A percentile compares a stretch with the other conserved stretches of the same genome.
Evolutionary conservation across 1,284 basidiomycete genomes (phyloP).

Genomic region (Thelephora terrestris): DNA sequence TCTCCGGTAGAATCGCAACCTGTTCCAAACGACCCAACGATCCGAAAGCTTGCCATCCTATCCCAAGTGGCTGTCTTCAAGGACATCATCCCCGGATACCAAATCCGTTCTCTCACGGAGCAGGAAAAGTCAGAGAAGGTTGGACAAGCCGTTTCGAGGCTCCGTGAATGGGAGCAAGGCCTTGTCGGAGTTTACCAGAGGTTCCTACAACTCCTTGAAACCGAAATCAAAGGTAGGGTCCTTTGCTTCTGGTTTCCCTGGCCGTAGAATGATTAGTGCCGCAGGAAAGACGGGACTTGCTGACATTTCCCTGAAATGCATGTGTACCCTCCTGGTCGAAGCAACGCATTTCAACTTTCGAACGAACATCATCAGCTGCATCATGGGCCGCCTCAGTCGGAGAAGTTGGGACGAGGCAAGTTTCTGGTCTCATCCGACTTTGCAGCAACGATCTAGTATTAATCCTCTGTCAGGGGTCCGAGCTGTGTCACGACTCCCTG

Average conservation of each 20-base stretch:
- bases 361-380: slow-evolving; percentile 81
- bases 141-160: slow-evolving; percentile 83
- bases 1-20: slow-evolving; percentile 57
- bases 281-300: slow-evolving; percentile 53
- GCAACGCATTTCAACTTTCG: slow-evolving; percentile 98
- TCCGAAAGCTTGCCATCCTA: slow-evolving; percentile 83
- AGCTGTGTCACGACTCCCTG: slow-evolving; percentile 74
- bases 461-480: slow-evolving; percentile 47
- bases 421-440: slow-evolving; percentile 8
- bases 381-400: slow-evolving; percentile 79
- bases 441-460: slow-evolving; percentile 1
- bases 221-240: slow-evolving; percentile 75
- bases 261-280: slow-evolving; percentile 11
- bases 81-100: slow-evolving; percentile 88
- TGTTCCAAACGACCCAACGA: slow-evolving; percentile 68
- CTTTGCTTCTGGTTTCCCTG: neutral
- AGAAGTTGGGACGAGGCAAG: slow-evolving; percentile 81
- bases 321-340: slow-evolving; percentile 79
- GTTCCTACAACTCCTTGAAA: slow-evolving; percentile 80
- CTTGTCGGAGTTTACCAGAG: slow-evolving; percentile 83
- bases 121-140: slow-evolving; percentile 91
- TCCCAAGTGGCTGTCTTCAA: slow-evolving; percentile 93
- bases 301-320: slow-evolving; percentile 68
- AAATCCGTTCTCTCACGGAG: slow-evolving; percentile 84
- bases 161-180: slow-evolving; percentile 96